Conservation (phyloP, 2,329 filamentous ascomycete species). For the Venturia aucupariae region DNA sequence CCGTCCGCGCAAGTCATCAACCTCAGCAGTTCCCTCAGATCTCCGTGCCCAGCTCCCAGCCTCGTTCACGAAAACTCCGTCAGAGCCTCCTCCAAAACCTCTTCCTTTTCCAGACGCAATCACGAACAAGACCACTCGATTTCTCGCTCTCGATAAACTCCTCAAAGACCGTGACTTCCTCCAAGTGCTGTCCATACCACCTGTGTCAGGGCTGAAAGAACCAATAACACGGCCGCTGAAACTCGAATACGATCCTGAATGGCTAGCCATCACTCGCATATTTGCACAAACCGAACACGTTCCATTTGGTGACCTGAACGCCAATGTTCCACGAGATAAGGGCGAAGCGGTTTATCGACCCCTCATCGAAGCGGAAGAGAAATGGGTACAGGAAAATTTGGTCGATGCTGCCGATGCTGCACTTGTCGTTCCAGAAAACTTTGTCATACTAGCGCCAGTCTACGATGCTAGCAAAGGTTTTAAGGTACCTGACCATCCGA, state of each 20-base stretch:
- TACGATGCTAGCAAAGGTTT: conserved; percentile 48
- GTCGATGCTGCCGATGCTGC: conserved; percentile 46
- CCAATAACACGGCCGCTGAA: conserved; percentile 41
- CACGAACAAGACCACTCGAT: conserved; percentile 68
- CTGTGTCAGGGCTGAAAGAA: conserved; percentile 29
- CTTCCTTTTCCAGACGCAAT: conserved; percentile 59
- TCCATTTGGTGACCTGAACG: conserved; percentile 50
- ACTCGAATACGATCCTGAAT: conserved; percentile 82
- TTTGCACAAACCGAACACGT: conserved; percentile 56
- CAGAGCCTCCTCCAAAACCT: not conserved
- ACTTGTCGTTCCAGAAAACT: conserved; percentile 68
- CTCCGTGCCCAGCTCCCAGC: conserved; percentile 16
- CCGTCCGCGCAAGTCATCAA: conserved; percentile 22
- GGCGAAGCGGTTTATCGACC: conserved; percentile 60
- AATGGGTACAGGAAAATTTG: conserved; percentile 76
- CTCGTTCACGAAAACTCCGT: conserved; percentile 27
- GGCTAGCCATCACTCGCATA: conserved; percentile 83
- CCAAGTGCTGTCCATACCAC: conserved; percentile 59
- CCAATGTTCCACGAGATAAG: conserved; percentile 47
- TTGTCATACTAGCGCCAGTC: conserved; percentile 63
- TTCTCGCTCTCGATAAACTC: conserved; percentile 89
- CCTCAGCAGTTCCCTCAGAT: conserved; percentile 10
- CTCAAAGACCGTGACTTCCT: conserved; percentile 71
- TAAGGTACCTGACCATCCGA: conserved; percentile 52
- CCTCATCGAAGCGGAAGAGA: conserved; percentile 58